These are phyloP conservation scores for Jatropha podagrica DNA, from an alignment of 441 rosid species.

Conservation along the genomic window DNA sequence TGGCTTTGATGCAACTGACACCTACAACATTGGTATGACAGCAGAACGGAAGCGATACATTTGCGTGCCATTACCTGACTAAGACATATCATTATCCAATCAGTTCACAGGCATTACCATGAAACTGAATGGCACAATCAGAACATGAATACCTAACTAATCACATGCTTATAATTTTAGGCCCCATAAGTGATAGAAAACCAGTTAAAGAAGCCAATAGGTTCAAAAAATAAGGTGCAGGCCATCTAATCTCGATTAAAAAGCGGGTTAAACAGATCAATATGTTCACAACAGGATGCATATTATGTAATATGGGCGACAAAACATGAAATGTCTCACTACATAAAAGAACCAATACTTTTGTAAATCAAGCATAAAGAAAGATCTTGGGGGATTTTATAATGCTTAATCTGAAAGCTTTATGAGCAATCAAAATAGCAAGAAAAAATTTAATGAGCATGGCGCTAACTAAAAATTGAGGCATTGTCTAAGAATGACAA, in stretches of 20 bases:
- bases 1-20: not conserved
- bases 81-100: not conserved
- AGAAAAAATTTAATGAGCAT: too few species aligned
- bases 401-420: too few species aligned
- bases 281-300: not conserved
- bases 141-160: not conserved
- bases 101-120: not conserved
- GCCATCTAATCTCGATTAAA: not conserved
- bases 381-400: too few species aligned
- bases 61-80: not conserved
- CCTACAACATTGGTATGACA: not conserved
- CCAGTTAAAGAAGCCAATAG: not conserved
- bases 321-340: not conserved
- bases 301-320: not conserved
- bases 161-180: not conserved
- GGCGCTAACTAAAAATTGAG: too few species aligned
- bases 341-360: not conserved
- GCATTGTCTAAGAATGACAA: too few species aligned
- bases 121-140: not conserved
- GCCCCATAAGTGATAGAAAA: not conserved
- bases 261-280: not conserved
- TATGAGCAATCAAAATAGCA: too few species aligned
- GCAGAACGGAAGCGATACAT: not conserved
- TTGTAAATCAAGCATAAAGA: too few species aligned
- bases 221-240: too few species aligned